phyloP scores from a whole-genome alignment of 1,284 basidiomycete genomes.

The Trametes pubescens region DNA sequence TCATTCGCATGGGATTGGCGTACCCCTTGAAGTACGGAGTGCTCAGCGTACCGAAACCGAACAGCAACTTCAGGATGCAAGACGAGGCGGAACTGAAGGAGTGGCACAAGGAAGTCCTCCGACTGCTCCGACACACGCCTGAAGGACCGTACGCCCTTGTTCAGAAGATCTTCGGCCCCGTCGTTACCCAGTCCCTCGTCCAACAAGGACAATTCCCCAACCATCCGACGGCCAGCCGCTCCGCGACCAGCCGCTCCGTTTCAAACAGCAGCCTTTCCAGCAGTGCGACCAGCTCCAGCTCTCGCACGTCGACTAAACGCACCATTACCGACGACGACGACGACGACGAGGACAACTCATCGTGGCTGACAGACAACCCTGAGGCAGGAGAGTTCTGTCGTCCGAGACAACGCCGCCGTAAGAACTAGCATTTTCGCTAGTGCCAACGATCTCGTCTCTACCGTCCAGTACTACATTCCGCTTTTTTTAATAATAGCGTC shows the following conservation, averaged over 20 bases:
- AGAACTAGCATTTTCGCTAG: too few relatives aligned
- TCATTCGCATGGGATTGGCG: constrained; percentile 13
- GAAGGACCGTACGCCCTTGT: neutral
- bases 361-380: neutral
- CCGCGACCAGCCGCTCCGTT: too few relatives aligned
- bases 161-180: constrained; percentile 1
- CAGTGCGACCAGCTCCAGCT: too few relatives aligned
- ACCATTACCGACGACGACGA: neutral
- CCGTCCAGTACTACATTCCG: too few relatives aligned
- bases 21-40: neutral
- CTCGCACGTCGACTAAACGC: too few relatives aligned
- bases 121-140: neutral
- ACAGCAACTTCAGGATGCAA: neutral
- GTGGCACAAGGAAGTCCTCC: neutral
- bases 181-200: neutral
- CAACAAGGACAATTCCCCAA: constrained; percentile 3
- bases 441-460: too few relatives aligned
- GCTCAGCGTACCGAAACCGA: neutral
- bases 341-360: neutral
- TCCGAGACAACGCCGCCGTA: too few relatives aligned
- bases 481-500: too few relatives aligned
- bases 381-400: neutral
- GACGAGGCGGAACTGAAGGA: neutral
- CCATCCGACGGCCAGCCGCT: neutral
- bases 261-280: too few relatives aligned